Base-by-base conservation (phyloP, 768 basidiomycete species). In the Kwoniella europaea region DNA sequence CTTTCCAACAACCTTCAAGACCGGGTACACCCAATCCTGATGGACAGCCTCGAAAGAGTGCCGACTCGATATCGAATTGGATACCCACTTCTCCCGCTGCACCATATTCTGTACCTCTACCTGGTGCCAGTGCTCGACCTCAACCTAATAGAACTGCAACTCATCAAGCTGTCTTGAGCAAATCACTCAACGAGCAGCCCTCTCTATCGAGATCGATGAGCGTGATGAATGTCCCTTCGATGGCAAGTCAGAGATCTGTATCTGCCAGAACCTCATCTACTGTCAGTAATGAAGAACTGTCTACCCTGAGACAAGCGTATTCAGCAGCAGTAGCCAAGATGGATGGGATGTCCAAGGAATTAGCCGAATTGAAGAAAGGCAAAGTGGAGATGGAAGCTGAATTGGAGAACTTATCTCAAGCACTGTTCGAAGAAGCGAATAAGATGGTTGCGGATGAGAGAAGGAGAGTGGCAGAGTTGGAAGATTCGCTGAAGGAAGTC, bases 401-500 rank as follows among this genome's bases (percentile, higher is more conserved):
- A 61, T 69, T 84, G 50, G 84, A 84, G 69, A 71, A 70, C 10
- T 72, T 84, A 20, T 70, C 68, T 64, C 81, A 83, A 57, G 82
- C 82, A 22, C 69, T 84, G 27, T 84, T 84, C 64, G 84, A 83
- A 57, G 84, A 84, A 64, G 84, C 84, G 3, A 84, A 84, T 74
- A 80, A 80, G 78, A 84, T 84, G 82, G 84, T 84, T 12, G 71
- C 79, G 15, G 82, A 84, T 42, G 84, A 84, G 62, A 65, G 83
- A 24, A 74, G 76, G 64, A 73, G 72, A 42, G 50, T 76, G 46
- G 71, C 75, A 0, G 82, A 82, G 64, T 60, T 74, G 69, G 82
- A 83, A 69, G 80, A 83, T 29, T 74, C 72, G 22, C 71, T 79
- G 15, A 78, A 71, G 44, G 83, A 84, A 64, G 81, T 78, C 24